Percentiles rank a stretch among this genome's conserved stretches.
Conservation (phyloP, 2,329 filamentous ascomycete species). For the Fusarium odoratissimum region DNA sequence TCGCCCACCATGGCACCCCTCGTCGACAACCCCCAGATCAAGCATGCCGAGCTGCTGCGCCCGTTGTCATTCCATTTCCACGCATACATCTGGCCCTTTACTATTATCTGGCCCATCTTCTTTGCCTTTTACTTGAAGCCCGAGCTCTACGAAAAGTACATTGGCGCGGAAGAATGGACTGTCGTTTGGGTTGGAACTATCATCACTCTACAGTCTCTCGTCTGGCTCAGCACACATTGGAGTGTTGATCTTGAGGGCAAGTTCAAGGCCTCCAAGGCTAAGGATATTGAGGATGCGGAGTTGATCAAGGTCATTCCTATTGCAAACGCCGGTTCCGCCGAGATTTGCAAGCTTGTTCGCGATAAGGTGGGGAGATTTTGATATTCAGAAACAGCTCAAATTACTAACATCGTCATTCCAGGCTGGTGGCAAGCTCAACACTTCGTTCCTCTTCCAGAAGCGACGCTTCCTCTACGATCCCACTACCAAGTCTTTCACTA, state of each 20-base stretch:
- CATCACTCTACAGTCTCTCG: constrained; percentile 84
- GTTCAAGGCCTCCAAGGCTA: constrained; percentile 82
- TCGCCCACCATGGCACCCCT: constrained; percentile 74
- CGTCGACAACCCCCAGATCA: constrained; percentile 92
- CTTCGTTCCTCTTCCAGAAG: constrained; percentile 98
- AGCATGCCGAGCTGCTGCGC: constrained; percentile 86
- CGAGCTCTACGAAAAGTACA: constrained; percentile 89
- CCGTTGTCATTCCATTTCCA: constrained; percentile 85
- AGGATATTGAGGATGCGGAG: constrained; percentile 76
- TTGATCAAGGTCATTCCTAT: constrained; percentile 94
- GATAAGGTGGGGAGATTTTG: constrained; percentile 67
- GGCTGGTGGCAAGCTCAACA: constrained; percentile 78
- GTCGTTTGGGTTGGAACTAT: constrained; percentile 94
- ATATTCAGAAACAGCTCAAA: constrained; percentile 7
- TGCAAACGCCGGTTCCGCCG: constrained; percentile 87
- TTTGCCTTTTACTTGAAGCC: constrained; percentile 86
- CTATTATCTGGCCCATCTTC: constrained; percentile 91
- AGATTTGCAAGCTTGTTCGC: constrained; percentile 84
- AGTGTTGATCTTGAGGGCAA: constrained; percentile 86
- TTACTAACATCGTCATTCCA: constrained; percentile 46
- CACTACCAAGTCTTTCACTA: constrained; percentile 79
- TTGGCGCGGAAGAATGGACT: constrained; percentile 96
- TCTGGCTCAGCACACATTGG: constrained; percentile 98
- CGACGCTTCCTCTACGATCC: constrained; percentile 89
- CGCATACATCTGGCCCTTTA: constrained; percentile 92